A percentile compares a stretch with the other conserved stretches of the same genome.
Conservation (phyloP, 495 filamentous ascomycete species). For the Penicillium arizonense region DNA sequence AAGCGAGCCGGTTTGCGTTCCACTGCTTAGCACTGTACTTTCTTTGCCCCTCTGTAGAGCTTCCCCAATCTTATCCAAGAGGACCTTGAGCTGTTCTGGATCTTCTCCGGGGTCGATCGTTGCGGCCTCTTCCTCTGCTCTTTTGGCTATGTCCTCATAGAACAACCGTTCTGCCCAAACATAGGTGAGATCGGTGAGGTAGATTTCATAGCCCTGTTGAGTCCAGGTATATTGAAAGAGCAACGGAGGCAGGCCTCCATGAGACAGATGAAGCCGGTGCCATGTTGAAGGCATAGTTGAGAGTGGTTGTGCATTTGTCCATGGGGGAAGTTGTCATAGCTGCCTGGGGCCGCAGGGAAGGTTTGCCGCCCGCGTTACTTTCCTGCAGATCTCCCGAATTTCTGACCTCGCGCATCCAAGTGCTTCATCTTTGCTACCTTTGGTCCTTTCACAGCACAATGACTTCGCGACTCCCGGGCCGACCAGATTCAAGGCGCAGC, state of each 20-base stretch:
- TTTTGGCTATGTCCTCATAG: constrained; percentile 58
- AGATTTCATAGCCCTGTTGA: constrained; percentile 62
- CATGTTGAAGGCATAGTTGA: constrained; percentile 39
- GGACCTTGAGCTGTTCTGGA: constrained; percentile 63
- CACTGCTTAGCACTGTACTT: constrained; percentile 27
- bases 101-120: constrained; percentile 87
- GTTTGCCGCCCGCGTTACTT: constrained; percentile 31
- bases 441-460: constrained; percentile 15
- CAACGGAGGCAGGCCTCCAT: constrained; percentile 42
- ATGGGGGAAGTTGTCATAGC: constrained; percentile 5
- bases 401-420: constrained; percentile 15
- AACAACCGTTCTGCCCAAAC: constrained; percentile 79
- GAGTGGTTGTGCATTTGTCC: neutral
- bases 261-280: constrained; percentile 29
- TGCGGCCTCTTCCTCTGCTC: constrained; percentile 64
- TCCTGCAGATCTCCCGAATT: constrained; percentile 23
- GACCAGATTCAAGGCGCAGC: constrained; percentile 33
- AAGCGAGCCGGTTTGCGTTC: constrained; percentile 37
- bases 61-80: constrained; percentile 70
- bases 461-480: constrained; percentile 34
- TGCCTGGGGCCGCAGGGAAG: constrained; percentile 20
- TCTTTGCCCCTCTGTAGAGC: constrained; percentile 51
- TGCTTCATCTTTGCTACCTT: neutral
- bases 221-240: constrained; percentile 53
- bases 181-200: constrained; percentile 78